These are phyloP conservation scores for Solanum pinnatisectum DNA, from an alignment of 257 asterid genomes.

Conservation along the genomic window DNA sequence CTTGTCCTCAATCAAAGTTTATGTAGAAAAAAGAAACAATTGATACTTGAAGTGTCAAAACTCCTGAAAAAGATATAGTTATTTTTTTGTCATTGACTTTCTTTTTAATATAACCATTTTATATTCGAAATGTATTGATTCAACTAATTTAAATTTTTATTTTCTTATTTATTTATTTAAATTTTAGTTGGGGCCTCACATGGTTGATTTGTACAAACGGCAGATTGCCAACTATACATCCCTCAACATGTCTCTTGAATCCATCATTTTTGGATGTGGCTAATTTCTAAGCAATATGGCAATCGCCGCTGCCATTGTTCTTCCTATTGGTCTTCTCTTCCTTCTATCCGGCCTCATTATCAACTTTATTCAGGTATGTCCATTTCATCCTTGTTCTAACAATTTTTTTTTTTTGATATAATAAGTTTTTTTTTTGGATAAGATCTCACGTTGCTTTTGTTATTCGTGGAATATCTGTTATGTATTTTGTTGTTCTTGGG, in stretches of 20 bases:
- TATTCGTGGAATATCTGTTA: not conserved
- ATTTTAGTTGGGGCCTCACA: not conserved
- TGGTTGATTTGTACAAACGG: not conserved
- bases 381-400: not conserved
- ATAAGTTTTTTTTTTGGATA: not conserved
- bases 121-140: not conserved
- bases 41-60: not conserved
- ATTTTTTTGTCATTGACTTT: not conserved
- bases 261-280: not conserved
- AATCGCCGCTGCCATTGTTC: conserved; percentile 53
- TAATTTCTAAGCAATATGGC: conserved; percentile 39
- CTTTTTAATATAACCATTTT: not conserved
- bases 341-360: conserved; percentile 60
- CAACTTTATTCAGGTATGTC: conserved; percentile 61
- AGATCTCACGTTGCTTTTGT: not conserved
- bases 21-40: not conserved
- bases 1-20: not conserved
- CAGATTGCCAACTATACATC: not conserved
- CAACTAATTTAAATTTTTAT: not conserved
- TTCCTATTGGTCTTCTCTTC: conserved; percentile 68
- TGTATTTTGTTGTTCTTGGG: not conserved
- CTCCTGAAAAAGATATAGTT: not conserved
- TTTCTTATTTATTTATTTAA: not conserved
- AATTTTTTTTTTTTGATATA: not conserved
- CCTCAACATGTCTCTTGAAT: not conserved